These are phyloP conservation scores for Agastache rugosa DNA, from an alignment of 257 asterid genomes.

Conservation along the genomic window DNA sequence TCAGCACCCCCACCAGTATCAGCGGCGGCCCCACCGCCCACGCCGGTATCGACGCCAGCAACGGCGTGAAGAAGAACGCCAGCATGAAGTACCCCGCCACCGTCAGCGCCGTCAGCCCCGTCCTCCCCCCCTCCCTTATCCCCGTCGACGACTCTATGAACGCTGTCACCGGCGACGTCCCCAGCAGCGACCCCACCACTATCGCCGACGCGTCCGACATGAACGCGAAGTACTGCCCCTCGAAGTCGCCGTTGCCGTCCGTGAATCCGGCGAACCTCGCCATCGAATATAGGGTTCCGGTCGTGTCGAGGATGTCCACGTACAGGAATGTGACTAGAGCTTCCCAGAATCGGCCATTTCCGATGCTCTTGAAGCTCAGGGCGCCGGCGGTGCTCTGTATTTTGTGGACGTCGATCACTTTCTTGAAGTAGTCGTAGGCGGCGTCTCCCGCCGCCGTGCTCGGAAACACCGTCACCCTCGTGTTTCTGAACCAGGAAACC, in stretches of 20 bases:
- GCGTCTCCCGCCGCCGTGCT: slow-evolving; percentile 65
- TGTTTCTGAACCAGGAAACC: slow-evolving; percentile 89
- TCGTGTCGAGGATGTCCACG: slow-evolving; percentile 86
- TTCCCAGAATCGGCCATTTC: slow-evolving; percentile 78
- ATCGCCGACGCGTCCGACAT: slow-evolving; percentile 92
- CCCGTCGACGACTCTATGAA: slow-evolving; percentile 94
- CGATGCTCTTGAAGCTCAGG: slow-evolving; percentile 69
- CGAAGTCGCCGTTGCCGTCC: slow-evolving; percentile 68
- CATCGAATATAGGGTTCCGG: slow-evolving; percentile 89
- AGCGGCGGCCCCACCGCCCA: slow-evolving; percentile 99
- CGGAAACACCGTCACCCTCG: slow-evolving; percentile 74
- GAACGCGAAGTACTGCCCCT: slow-evolving; percentile 91
- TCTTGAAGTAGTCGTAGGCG: slow-evolving; percentile 65
- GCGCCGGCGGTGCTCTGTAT: slow-evolving; percentile 85
- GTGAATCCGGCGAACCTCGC: slow-evolving; percentile 91
- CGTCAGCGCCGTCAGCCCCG: slow-evolving; percentile 94
- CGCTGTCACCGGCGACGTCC: slow-evolving; percentile 93
- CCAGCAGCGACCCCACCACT: slow-evolving; percentile 78
- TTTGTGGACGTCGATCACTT: slow-evolving; percentile 70
- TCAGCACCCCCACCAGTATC: slow-evolving; percentile 87
- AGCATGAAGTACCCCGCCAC: slow-evolving; percentile 76
- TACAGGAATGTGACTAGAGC: slow-evolving; percentile 77
- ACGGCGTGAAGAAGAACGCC: slow-evolving; percentile 89
- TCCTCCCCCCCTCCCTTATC: slow-evolving; percentile 87
- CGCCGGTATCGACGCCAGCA: slow-evolving; percentile 89